A percentile compares a stretch with the other conserved stretches of the same genome.
Evolutionary conservation across 768 basidiomycete species (phyloP).

Genomic region (Kwoniella dendrophila): DNA sequence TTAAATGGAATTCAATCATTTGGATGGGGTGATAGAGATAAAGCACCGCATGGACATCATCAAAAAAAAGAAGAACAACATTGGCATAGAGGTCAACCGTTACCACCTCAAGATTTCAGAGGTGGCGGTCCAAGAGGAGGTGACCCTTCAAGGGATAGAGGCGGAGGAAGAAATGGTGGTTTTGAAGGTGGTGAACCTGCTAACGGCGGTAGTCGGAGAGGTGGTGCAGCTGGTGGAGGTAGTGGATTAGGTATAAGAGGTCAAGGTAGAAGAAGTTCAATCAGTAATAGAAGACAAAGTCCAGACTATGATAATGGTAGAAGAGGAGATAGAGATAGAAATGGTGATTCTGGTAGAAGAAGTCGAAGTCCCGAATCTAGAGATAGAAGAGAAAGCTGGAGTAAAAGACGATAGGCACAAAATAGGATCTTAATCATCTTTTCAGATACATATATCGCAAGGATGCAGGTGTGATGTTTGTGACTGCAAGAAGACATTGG

Average conservation of each 20-base stretch:
- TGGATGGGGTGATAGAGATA: conserved; percentile 18
- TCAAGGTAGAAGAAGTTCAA: background rate
- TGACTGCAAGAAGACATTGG: too few relatives aligned
- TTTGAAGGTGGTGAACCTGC: conserved; percentile 7
- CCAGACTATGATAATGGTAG: conserved; percentile 12
- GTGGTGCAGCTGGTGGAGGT: conserved; percentile 12
- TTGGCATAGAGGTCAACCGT: conserved; percentile 28
- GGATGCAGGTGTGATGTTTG: too few relatives aligned
- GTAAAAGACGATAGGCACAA: conserved; percentile 1
- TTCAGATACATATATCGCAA: too few relatives aligned
- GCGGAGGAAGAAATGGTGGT: background rate
- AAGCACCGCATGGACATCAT: background rate
- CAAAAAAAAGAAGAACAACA: conserved; percentile 1
- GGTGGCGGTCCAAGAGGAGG: conserved; percentile 6
- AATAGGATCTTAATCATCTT: too few relatives aligned
- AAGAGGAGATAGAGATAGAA: background rate
- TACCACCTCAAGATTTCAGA: conserved; percentile 23
- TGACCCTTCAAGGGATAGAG: background rate
- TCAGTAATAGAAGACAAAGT: conserved; percentile 7
- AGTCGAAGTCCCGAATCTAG: conserved; percentile 27
- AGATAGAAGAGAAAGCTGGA: conserved; percentile 26
- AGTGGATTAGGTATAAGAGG: conserved; percentile 18
- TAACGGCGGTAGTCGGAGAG: conserved; percentile 28
- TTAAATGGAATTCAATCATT: conserved; percentile 15
- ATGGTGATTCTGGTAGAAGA: conserved; percentile 15